phyloP scores from a whole-genome alignment of 176 grass and related monocot genomes.

The Elymus sibiricus region DNA sequence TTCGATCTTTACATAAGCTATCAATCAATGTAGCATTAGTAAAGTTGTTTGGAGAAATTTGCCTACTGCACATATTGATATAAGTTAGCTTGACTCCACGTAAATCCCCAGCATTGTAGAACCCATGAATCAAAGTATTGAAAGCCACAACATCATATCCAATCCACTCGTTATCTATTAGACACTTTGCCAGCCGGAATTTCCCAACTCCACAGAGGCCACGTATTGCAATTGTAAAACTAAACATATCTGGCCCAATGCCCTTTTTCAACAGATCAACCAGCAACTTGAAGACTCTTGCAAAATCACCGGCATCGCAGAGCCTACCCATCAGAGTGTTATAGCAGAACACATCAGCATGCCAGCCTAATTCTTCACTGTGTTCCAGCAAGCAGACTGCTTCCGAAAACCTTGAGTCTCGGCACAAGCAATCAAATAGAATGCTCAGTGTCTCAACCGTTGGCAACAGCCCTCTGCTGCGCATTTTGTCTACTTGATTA shows the following conservation, averaged over 20 bases:
- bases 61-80: conserved; percentile 33
- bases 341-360: conserved; percentile 56
- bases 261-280: conserved; percentile 71
- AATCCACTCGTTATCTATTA: conserved; percentile 38
- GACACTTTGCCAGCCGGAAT: conserved; percentile 37
- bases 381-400: conserved; percentile 55
- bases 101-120: conserved; percentile 38
- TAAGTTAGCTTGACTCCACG: conserved; percentile 29
- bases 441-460: conserved; percentile 52
- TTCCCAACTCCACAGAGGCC: conserved; percentile 64
- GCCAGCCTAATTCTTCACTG: conserved; percentile 47
- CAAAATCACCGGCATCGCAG: conserved; percentile 43
- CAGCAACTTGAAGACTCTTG: conserved; percentile 56
- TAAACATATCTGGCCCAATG: conserved; percentile 62
- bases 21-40: conserved; percentile 55
- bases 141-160: conserved; percentile 54
- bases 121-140: conserved; percentile 79
- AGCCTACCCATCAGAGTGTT: conserved; percentile 80
- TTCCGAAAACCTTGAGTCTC: conserved; percentile 39
- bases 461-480: conserved; percentile 28
- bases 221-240: conserved; percentile 69
- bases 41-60: conserved; percentile 54
- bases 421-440: conserved; percentile 72
- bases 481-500: conserved; percentile 45
- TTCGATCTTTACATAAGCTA: conserved; percentile 43